Evolutionary conservation across 2,329 filamentous ascomycete species (phyloP).

Genomic region (Clonostachys sp.): DNA sequence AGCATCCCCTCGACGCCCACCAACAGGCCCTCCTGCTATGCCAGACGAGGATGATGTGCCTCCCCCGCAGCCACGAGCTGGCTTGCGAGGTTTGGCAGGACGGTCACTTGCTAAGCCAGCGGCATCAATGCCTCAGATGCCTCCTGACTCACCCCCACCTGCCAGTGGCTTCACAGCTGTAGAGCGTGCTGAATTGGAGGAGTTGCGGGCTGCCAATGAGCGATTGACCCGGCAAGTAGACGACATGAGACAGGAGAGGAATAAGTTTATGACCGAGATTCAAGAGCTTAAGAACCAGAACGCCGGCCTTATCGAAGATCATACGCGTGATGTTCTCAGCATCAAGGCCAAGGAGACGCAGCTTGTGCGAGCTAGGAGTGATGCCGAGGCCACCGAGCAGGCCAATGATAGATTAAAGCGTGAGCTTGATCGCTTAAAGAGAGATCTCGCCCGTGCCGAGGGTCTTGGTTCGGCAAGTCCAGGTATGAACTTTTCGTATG

Average conservation of each 20-base stretch:
- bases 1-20: constrained; percentile 49
- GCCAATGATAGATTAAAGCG: constrained; percentile 78
- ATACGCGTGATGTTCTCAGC: constrained; percentile 89
- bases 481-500: constrained; percentile 31
- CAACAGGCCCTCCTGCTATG: constrained; percentile 40
- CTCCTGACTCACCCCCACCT: constrained; percentile 52
- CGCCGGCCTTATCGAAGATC: constrained; percentile 92
- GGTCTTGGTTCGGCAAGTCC: constrained; percentile 31
- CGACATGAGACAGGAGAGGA: constrained; percentile 76
- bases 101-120: constrained; percentile 78
- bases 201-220: constrained; percentile 80
- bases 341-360: constrained; percentile 99
- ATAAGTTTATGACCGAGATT: constrained; percentile 79
- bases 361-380: constrained; percentile 83
- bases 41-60: constrained; percentile 55
- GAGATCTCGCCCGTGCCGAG: constrained; percentile 66
- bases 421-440: constrained; percentile 90
- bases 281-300: constrained; percentile 96
- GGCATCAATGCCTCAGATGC: constrained; percentile 41
- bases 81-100: constrained; percentile 73
- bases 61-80: constrained; percentile 58
- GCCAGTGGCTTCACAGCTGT: constrained; percentile 65
- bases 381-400: constrained; percentile 84
- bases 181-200: constrained; percentile 91
- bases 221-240: constrained; percentile 70